A percentile compares a stretch with the other conserved stretches of the same genome.
Evolutionary conservation across 306 rosid genomes (phyloP).

Genomic region (Mucuna pruriens): DNA sequence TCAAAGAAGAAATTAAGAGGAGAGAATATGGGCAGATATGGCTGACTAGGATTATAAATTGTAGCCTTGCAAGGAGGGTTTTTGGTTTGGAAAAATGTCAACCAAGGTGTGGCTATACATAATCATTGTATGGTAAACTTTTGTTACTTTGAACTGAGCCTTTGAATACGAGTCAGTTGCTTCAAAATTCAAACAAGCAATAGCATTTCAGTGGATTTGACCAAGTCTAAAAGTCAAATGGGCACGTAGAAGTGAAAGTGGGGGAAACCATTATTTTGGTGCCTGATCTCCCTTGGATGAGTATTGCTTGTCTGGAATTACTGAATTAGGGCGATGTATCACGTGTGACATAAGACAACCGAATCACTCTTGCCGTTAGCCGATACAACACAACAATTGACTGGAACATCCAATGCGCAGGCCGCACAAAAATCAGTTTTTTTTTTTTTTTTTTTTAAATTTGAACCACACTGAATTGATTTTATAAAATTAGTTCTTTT

Average conservation of each 20-base stretch:
- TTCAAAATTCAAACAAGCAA: slow-evolving; percentile 17
- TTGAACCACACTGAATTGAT: too few relatives aligned
- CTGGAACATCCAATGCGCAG: not conserved
- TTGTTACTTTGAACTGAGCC: not conserved
- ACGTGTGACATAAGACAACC: not conserved
- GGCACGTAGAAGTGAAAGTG: not conserved
- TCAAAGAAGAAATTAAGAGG: not conserved
- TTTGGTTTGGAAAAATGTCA: slow-evolving; percentile 24
- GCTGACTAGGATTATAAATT: slow-evolving; percentile 1
- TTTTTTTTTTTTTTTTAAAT: too few relatives aligned
- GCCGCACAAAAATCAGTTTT: too few relatives aligned
- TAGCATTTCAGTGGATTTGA: not conserved
- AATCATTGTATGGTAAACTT: too few relatives aligned
- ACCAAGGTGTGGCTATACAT: slow-evolving; percentile 24
- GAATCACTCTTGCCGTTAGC: not conserved
- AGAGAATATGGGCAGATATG: not conserved
- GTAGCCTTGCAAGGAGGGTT: not conserved
- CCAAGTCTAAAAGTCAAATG: not conserved
- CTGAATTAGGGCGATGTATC: not conserved
- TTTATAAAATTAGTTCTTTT: too few relatives aligned
- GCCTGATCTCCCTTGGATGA: not conserved
- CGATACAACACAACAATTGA: not conserved
- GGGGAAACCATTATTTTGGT: not conserved
- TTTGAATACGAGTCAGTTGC: not conserved
- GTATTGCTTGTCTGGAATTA: too few relatives aligned